Evolutionary conservation across 768 basidiomycete species (phyloP).

Genomic region (Lentinula lateritia): DNA sequence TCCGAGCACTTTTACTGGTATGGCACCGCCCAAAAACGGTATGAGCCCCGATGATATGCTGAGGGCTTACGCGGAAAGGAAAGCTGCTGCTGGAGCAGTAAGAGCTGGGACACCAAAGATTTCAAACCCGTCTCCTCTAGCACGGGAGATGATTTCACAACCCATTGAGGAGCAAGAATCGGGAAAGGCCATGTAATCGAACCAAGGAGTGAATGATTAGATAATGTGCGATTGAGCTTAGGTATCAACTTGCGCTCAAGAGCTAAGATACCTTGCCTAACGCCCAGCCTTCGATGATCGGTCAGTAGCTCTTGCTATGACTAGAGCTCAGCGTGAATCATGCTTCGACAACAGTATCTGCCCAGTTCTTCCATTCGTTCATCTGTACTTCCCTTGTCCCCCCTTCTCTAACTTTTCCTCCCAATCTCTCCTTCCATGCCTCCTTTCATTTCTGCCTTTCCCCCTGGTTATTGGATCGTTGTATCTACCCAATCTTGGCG

Average conservation of each 20-base stretch:
- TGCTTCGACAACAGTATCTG: background rate
- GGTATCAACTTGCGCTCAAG: background rate
- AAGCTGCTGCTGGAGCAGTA: constrained; percentile 5
- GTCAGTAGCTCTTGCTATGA: background rate
- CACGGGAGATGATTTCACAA: background rate
- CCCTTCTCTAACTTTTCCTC: background rate
- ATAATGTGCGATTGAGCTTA: background rate
- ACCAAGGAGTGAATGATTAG: background rate
- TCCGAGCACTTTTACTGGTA: background rate
- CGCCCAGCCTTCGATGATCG: background rate
- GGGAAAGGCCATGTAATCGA: background rate
- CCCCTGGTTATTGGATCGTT: background rate
- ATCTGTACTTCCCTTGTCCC: background rate
- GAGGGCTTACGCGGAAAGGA: constrained; percentile 60
- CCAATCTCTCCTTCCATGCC: background rate
- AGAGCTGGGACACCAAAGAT: background rate
- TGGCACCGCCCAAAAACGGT: constrained; percentile 11
- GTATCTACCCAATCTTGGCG: background rate
- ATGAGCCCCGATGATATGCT: constrained; percentile 62
- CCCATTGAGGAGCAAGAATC: background rate
- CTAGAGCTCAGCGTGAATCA: background rate
- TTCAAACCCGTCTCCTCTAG: background rate
- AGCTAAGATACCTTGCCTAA: background rate
- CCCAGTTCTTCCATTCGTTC: background rate
- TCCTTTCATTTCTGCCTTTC: background rate